Evolutionary conservation across 805 yeast genomes (phyloP).

Genomic region (Isabelozyma rhagii): DNA sequence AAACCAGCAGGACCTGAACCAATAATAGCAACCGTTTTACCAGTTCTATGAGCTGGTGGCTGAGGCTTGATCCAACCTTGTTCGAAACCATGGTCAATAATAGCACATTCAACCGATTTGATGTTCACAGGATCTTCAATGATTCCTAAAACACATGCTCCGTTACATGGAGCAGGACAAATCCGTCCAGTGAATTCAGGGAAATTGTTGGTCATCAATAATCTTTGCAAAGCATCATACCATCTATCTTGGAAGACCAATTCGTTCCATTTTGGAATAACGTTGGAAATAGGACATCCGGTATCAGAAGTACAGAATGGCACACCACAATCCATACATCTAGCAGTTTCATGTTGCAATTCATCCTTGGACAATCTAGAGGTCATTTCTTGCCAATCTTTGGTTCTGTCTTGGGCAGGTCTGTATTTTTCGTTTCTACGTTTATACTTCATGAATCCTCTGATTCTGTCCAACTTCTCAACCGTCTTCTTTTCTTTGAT

Average conservation of each 20-base stretch:
- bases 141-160: constrained; percentile 89
- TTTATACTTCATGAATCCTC: constrained; percentile 92
- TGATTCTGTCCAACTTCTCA: constrained; percentile 62
- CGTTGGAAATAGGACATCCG: constrained; percentile 96
- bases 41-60: constrained; percentile 79
- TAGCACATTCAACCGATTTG: constrained; percentile 92
- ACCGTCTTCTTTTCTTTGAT: constrained; percentile 61
- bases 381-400: constrained; percentile 92
- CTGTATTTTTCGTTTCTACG: constrained; percentile 87
- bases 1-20: constrained; percentile 98
- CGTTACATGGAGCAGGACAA: constrained; percentile 99
- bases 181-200: constrained; percentile 98
- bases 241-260: constrained; percentile 92
- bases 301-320: constrained; percentile 98
- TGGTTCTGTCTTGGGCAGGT: constrained; percentile 66
- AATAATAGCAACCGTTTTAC: constrained; percentile 77
- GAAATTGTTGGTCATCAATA: constrained; percentile 95
- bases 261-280: constrained; percentile 98
- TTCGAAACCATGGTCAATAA: constrained; percentile 93
- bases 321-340: constrained; percentile 99
- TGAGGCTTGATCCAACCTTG: constrained; percentile 93
- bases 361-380: constrained; percentile 80
- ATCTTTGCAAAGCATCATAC: constrained; percentile 88
- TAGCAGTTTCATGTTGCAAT: constrained; percentile 85
- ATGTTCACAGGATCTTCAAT: constrained; percentile 95